Evolutionary conservation across 2,329 filamentous ascomycete genomes (phyloP).

Genomic region (Trichoderma cornu-damae): DNA sequence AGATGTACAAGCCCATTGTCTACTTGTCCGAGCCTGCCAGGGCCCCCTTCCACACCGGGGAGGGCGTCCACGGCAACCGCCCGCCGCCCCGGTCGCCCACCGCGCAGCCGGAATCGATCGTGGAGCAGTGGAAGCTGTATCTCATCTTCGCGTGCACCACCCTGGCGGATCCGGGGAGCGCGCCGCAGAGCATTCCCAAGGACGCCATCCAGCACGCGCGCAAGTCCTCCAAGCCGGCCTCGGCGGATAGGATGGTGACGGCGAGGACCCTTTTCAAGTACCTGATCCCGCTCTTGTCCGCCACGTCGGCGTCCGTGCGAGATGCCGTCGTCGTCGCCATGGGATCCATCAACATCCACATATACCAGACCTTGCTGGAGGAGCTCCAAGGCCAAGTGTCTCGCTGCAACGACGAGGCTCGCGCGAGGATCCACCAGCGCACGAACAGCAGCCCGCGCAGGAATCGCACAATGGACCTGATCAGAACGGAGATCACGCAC

Average conservation of each 20-base stretch:
- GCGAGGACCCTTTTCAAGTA: slow-evolving; percentile 87
- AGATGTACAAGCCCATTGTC: slow-evolving; percentile 85
- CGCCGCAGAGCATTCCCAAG: slow-evolving; percentile 38
- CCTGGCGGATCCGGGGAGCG: slow-evolving; percentile 72
- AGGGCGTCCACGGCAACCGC: slow-evolving; percentile 42
- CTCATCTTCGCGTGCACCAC: slow-evolving; percentile 96
- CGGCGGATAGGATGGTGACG: slow-evolving; percentile 74
- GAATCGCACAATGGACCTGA: slow-evolving; percentile 75
- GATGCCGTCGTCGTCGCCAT: slow-evolving; percentile 88
- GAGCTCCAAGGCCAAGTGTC: slow-evolving; percentile 82
- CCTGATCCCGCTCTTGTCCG: slow-evolving; percentile 80
- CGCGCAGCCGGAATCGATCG: slow-evolving; percentile 75
- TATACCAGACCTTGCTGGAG: slow-evolving; percentile 86
- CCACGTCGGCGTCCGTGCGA: slow-evolving; percentile 72
- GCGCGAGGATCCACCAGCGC: slow-evolving; percentile 78
- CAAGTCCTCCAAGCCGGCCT: slow-evolving; percentile 67
- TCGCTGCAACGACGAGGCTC: slow-evolving; percentile 82
- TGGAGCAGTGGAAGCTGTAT: slow-evolving; percentile 98
- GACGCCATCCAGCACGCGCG: slow-evolving; percentile 65
- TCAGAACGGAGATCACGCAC: slow-evolving; percentile 92
- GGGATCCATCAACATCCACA: slow-evolving; percentile 89
- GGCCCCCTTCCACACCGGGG: slow-evolving; percentile 59
- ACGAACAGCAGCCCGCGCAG: slow-evolving; percentile 76
- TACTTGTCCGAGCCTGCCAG: slow-evolving; percentile 69
- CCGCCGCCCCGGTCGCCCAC: slow-evolving; percentile 53